Evolutionary conservation across 164 flowering plant species (phyloP).

Genomic region (Aristolochia contorta): DNA sequence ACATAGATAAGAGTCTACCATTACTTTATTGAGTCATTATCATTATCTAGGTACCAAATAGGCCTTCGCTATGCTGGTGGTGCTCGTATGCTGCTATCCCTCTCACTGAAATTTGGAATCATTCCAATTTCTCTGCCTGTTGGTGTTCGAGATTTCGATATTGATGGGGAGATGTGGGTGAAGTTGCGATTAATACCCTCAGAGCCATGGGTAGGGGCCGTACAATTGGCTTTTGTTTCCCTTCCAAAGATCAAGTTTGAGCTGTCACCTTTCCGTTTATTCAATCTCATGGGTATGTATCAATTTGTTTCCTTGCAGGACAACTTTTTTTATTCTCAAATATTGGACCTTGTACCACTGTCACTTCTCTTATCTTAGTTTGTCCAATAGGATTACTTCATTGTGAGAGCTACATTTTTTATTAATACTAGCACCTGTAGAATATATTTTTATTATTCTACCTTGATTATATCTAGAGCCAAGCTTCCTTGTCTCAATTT

Average conservation of each 20-base stretch:
- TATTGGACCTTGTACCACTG: no score
- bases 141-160: slow-evolving; percentile 82
- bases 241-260: slow-evolving; percentile 88
- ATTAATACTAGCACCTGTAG: no score
- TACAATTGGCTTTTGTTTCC: slow-evolving; percentile 92
- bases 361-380: no score
- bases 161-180: slow-evolving; percentile 99
- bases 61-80: slow-evolving; percentile 94
- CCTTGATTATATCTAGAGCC: background rate
- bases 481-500: background rate
- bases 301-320: background rate
- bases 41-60: slow-evolving; percentile 65
- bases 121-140: slow-evolving; percentile 80
- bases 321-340: background rate
- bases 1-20: background rate
- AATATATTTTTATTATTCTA: background rate
- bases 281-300: slow-evolving; percentile 87
- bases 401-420: no score
- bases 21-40: slow-evolving; percentile 2
- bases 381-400: no score
- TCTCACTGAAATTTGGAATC: slow-evolving; percentile 71
- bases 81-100: slow-evolving; percentile 83
- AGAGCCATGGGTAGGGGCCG: slow-evolving; percentile 96
- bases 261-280: slow-evolving; percentile 87
- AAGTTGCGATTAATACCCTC: slow-evolving; percentile 85